A percentile compares a stretch with the other conserved stretches of the same genome.
Evolutionary conservation across 2,329 filamentous ascomycete genomes (phyloP).

Genomic region (Aphanocladium album): DNA sequence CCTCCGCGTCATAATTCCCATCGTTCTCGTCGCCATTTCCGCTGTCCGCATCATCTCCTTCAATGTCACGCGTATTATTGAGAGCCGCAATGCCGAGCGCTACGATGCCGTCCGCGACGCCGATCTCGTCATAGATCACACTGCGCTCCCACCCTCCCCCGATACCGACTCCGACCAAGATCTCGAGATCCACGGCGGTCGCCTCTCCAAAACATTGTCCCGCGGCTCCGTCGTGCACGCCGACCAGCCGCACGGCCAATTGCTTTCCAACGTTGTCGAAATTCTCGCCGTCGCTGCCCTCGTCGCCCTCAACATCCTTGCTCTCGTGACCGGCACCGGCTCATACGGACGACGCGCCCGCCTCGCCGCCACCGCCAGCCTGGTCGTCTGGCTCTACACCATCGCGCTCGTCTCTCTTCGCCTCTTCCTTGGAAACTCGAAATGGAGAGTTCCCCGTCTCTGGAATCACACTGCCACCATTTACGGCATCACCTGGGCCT

Average conservation of each 20-base stretch:
- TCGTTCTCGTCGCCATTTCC: not conserved
- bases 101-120: not conserved
- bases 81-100: not conserved
- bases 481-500: conserved; percentile 78
- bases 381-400: conserved; percentile 77
- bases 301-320: conserved; percentile 62
- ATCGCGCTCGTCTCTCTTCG: conserved; percentile 68
- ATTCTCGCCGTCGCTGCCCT: conserved; percentile 68
- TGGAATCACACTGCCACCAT: conserved; percentile 92
- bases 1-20: conserved; percentile 19
- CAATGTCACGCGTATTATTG: conserved; percentile 1
- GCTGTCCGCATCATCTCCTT: conserved; percentile 4
- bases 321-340: conserved; percentile 45
- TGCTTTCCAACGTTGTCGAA: conserved; percentile 67
- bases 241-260: conserved; percentile 70
- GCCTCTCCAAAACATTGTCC: conserved; percentile 56
- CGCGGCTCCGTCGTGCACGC: conserved; percentile 63
- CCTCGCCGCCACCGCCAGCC: conserved; percentile 58
- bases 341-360: conserved; percentile 39
- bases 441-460: conserved; percentile 63
- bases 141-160: conserved; percentile 46
- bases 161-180: conserved; percentile 40
- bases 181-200: conserved; percentile 53
- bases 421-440: conserved; percentile 59
- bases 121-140: conserved; percentile 34